A percentile compares a stretch with the other conserved stretches of the same genome.
phyloP scores from a whole-genome alignment of 352 stramenopile species.

The Pythium scleroteichum region DNA sequence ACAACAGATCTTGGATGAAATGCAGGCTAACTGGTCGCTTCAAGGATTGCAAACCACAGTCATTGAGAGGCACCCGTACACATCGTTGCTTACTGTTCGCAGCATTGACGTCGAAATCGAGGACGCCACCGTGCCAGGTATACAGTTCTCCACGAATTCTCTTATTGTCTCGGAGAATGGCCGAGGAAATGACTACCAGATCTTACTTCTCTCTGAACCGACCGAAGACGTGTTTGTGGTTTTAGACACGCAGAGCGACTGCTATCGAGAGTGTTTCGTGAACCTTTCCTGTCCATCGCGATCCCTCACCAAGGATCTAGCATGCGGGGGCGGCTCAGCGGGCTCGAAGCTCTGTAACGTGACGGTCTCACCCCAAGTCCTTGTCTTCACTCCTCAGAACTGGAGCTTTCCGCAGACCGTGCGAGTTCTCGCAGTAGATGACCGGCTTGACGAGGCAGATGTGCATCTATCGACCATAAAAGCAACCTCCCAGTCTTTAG shows the following conservation, averaged over 20 bases:
- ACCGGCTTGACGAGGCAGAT: conserved; percentile 66
- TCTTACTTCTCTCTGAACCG: conserved; percentile 65
- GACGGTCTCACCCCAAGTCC: conserved; percentile 45
- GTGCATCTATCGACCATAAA: conserved; percentile 62
- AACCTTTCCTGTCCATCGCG: conserved; percentile 8
- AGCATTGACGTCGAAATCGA: conserved; percentile 31
- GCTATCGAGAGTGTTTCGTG: conserved; percentile 53
- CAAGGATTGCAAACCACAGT: conserved; percentile 31
- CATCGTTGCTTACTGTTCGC: background rate
- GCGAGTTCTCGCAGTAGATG: conserved; percentile 67
- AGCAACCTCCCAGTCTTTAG: conserved; percentile 38
- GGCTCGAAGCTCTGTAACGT: conserved; percentile 60
- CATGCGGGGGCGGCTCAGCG: conserved; percentile 18
- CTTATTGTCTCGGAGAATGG: conserved; percentile 67
- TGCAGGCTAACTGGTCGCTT: conserved; percentile 42
- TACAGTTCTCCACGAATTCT: conserved; percentile 70
- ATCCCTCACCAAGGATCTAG: background rate
- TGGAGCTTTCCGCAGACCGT: conserved; percentile 71
- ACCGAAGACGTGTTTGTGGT: conserved; percentile 45
- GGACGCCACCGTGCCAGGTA: conserved; percentile 53
- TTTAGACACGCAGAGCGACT: conserved; percentile 50
- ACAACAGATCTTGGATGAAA: conserved; percentile 19
- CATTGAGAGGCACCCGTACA: conserved; percentile 24
- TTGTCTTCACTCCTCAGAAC: conserved; percentile 51
- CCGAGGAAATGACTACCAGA: conserved; percentile 72